These are phyloP conservation scores for Xylaria sp. DNA, from an alignment of 2,329 filamentous ascomycete species.

Conservation along the genomic window DNA sequence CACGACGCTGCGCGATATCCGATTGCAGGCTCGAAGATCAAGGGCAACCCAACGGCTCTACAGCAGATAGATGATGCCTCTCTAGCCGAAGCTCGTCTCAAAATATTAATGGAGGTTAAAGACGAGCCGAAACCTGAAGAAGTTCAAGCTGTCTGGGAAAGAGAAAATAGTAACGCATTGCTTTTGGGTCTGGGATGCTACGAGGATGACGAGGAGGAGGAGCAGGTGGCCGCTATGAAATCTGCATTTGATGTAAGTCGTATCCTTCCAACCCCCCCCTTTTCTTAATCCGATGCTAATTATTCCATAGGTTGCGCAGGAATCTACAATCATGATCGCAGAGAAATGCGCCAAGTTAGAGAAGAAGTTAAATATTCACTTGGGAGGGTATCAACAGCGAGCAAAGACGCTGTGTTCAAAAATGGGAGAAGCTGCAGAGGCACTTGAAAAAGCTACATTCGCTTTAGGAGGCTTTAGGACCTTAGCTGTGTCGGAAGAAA, in stretches of 20 bases:
- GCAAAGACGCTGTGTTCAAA: conserved; percentile 84
- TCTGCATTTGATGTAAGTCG: conserved; percentile 77
- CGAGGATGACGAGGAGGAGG: conserved; percentile 78
- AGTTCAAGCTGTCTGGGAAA: conserved; percentile 66
- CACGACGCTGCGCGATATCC: conserved; percentile 83
- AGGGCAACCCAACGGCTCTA: conserved; percentile 69
- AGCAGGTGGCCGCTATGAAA: conserved; percentile 71
- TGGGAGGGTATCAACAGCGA: conserved; percentile 90
- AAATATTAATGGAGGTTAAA: conserved; percentile 78
- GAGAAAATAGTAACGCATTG: conserved; percentile 64
- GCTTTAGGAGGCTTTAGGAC: conserved; percentile 80
- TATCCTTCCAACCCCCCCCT: neutral
- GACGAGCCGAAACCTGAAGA: conserved; percentile 60
- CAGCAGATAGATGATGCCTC: conserved; percentile 75
- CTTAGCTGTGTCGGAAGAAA: conserved; percentile 82
- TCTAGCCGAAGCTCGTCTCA: conserved; percentile 79
- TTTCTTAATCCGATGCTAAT: conserved; percentile 29
- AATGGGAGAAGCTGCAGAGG: conserved; percentile 78
- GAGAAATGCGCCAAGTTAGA: conserved; percentile 88
- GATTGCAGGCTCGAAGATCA: conserved; percentile 73
- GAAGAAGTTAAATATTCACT: conserved; percentile 88
- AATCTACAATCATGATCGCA: conserved; percentile 77
- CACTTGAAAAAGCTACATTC: conserved; percentile 76
- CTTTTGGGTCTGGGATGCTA: conserved; percentile 86
- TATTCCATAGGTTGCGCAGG: conserved; percentile 70